Evolutionary conservation across 2,329 filamentous ascomycete genomes (phyloP), one percentile per base, ranked within the genome.

Genomic region (Arthrobotrys sphaeroides): DNA sequence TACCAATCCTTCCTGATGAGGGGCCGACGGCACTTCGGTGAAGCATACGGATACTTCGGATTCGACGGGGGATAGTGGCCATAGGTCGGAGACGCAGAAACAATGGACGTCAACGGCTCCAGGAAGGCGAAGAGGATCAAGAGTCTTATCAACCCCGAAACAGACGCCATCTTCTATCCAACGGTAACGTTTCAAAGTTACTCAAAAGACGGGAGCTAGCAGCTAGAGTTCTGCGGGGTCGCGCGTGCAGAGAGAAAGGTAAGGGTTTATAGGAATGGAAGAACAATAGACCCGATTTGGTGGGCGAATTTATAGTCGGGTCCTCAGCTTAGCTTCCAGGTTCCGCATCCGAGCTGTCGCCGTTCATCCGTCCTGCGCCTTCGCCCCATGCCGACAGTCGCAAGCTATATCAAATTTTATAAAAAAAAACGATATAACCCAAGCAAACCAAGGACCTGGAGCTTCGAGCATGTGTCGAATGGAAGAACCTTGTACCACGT

Each of bases 1-100:
- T 42, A 75, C 72, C 72, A 75, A 18, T 75, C 72, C 45, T 75
- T 75, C 31, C 72, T 40, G 24, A 75, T 64, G 7, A 69, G 22
- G 18, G 72, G 72, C 22, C 38, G 42, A 28, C 24, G 38, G n/a
- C 72, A 75, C 45, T 42, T 64, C 2, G 47, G 24, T 10, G 57
- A 69, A 9, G 57, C 45, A 22, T 5, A 69, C 12, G 57, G 55
- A 16, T 49, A 49, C 28, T 55, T 36, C 28, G 45, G 13, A 22
- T 55, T 36, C 28, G 45, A 9, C 38, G 28, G 20, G 13, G 38
- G 51, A 13, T 1, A 13, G 42, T 55, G 18, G 40, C 38, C 33
- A 38, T 40, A 45, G 5, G 66, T 70, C 3, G 66, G 66, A 5
- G 55, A 53, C 16, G 33, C 57, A 51, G 55, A 40, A 7, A 53